Evolutionary conservation across 2,329 filamentous ascomycete species (phyloP).

Genomic region (Venturia pyrina): DNA sequence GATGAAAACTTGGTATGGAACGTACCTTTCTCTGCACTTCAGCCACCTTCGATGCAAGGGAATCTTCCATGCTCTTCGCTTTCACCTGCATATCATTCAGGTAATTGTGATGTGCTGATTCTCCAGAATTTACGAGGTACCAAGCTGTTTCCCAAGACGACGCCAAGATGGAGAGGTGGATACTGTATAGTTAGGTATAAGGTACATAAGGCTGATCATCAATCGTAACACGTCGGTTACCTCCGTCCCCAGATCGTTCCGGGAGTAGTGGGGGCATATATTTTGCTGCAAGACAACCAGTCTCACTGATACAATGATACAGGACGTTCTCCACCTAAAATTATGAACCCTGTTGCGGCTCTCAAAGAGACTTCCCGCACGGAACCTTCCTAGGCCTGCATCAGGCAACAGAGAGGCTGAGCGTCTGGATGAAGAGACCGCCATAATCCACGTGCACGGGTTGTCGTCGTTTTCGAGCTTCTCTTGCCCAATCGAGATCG

Average conservation of each 20-base stretch:
- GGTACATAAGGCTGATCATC: background rate
- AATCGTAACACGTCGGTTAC: background rate
- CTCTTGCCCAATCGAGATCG: background rate
- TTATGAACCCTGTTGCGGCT: background rate
- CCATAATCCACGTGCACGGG: background rate
- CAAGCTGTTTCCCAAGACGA: background rate
- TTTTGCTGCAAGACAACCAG: background rate
- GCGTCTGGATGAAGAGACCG: background rate
- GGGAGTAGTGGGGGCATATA: background rate
- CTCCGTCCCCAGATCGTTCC: background rate
- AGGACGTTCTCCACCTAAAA: background rate
- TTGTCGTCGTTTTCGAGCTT: background rate
- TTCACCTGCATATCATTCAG: background rate
- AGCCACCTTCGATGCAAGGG: background rate
- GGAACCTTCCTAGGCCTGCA: background rate
- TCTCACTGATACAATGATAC: slow-evolving; percentile 6
- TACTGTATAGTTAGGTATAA: background rate
- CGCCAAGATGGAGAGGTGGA: background rate
- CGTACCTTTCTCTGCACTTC: background rate
- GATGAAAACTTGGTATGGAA: background rate
- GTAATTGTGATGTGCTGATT: background rate
- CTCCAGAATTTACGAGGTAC: background rate
- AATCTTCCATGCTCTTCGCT: background rate
- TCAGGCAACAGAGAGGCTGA: background rate
- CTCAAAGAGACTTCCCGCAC: background rate